Evolutionary conservation across 192 early-diverging fungal species (phyloP).

Genomic region (Dimargaris cristalligena): DNA sequence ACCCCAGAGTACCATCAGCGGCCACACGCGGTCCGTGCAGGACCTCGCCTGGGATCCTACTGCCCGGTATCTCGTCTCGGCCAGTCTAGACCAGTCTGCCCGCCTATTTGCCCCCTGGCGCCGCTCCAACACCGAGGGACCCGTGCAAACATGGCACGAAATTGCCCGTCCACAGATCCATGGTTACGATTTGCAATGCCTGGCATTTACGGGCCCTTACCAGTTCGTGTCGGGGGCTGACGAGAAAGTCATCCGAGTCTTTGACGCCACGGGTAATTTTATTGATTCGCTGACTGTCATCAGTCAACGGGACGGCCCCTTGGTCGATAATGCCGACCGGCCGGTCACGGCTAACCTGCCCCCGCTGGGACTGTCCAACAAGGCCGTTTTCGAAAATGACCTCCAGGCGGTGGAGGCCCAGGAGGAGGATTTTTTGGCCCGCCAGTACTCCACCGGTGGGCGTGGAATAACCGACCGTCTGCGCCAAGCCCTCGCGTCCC

Average conservation of each 20-base stretch:
- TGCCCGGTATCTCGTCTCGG: constrained; percentile 53
- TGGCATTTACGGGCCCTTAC: constrained; percentile 57
- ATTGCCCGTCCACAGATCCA: constrained; percentile 89
- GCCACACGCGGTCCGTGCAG: constrained; percentile 68
- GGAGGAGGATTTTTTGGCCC: constrained; percentile 35
- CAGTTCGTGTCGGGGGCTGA: constrained; percentile 78
- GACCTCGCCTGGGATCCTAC: constrained; percentile 68
- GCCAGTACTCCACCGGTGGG: constrained; percentile 38
- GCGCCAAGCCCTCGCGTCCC: constrained; percentile 24
- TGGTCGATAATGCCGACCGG: constrained; percentile 12
- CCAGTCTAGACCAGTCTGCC: constrained; percentile 76
- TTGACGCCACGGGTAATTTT: constrained; percentile 70
- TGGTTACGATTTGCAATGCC: constrained; percentile 82
- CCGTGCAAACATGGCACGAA: constrained; percentile 62
- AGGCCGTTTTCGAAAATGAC: constrained; percentile 33
- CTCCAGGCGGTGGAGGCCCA: constrained; percentile 10
- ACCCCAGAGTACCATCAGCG: constrained; percentile 52
- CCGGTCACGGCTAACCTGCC: constrained; percentile 70
- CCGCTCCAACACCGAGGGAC: constrained; percentile 5
- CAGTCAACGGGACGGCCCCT: neutral
- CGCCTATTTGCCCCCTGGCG: constrained; percentile 68
- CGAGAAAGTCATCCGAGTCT: constrained; percentile 85
- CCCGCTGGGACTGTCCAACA: constrained; percentile 88
- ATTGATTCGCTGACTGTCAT: constrained; percentile 35
- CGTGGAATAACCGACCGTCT: constrained; percentile 24